A percentile compares a stretch with the other conserved stretches of the same genome.
These are phyloP conservation scores for Metarhizium album DNA, from an alignment of 2,329 filamentous ascomycete species.

Conservation along the genomic window DNA sequence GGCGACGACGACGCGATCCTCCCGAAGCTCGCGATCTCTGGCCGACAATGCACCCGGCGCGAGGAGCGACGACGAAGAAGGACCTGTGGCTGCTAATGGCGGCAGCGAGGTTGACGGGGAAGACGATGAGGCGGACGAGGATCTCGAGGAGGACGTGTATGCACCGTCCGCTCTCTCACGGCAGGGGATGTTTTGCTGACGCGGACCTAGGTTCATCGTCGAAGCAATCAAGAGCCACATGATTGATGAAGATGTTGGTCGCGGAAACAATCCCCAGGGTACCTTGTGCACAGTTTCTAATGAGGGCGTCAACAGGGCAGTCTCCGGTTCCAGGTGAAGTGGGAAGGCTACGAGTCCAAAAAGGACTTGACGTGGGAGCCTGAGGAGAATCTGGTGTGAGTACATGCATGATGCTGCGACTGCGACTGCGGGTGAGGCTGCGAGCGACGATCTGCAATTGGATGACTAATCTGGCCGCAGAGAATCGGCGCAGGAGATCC, in stretches of 20 bases:
- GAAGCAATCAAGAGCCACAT: slow-evolving; percentile 62
- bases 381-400: slow-evolving; percentile 46
- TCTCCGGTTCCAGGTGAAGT: slow-evolving; percentile 62
- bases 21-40: slow-evolving; percentile 15
- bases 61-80: slow-evolving; percentile 7
- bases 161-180: slow-evolving; percentile 8
- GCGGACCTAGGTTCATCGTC: slow-evolving; percentile 52
- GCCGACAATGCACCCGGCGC: slow-evolving; percentile 8
- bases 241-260: slow-evolving; percentile 42
- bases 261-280: background rate
- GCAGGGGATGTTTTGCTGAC: slow-evolving; percentile 13
- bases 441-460: too few relatives aligned
- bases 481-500: slow-evolving; percentile 46
- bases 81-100: slow-evolving; percentile 8
- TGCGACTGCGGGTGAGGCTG: too few relatives aligned
- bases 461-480: slow-evolving; percentile 20
- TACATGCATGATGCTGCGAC: background rate
- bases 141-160: slow-evolving; percentile 33
- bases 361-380: slow-evolving; percentile 70
- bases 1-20: slow-evolving; percentile 11
- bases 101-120: slow-evolving; percentile 22
- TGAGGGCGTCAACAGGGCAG: slow-evolving; percentile 26
- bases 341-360: slow-evolving; percentile 65
- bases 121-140: slow-evolving; percentile 25
- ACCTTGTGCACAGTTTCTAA: slow-evolving; percentile 4